Percentiles rank a stretch among this genome's conserved stretches.
Evolutionary conservation across 2,329 filamentous ascomycete genomes (phyloP).

Genomic region (Arthrobotrys entomopaga): DNA sequence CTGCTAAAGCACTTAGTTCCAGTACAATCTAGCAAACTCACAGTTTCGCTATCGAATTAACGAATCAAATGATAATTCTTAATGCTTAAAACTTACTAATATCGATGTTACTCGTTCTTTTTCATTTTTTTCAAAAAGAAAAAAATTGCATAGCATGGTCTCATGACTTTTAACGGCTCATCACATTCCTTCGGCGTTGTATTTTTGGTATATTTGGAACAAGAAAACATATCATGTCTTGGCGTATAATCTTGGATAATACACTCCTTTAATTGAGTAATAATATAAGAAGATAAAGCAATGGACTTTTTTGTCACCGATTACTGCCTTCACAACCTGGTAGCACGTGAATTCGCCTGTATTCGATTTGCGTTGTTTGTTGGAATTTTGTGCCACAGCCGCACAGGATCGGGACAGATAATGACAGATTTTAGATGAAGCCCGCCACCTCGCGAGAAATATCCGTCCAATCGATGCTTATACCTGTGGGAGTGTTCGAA

Average conservation of each 20-base stretch:
- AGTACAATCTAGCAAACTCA: not conserved
- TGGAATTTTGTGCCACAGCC: too few relatives aligned
- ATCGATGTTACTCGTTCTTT: conserved; percentile 14
- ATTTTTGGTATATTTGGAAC: conserved; percentile 1
- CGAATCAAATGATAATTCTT: conserved; percentile 3
- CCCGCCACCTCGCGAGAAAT: too few relatives aligned
- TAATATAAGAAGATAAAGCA: too few relatives aligned
- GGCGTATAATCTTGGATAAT: not conserved
- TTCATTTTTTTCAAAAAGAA: not conserved
- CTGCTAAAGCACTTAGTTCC: conserved; percentile 7
- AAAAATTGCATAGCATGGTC: conserved; percentile 27
- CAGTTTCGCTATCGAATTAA: not conserved
- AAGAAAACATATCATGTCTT: not conserved
- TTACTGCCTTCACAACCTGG: too few relatives aligned
- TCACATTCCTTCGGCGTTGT: conserved; percentile 48
- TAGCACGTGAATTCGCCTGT: too few relatives aligned
- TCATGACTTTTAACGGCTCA: conserved; percentile 19
- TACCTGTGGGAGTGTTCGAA: too few relatives aligned
- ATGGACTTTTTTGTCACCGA: too few relatives aligned
- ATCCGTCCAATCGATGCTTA: too few relatives aligned
- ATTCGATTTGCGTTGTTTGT: too few relatives aligned
- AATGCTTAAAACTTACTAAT: not conserved
- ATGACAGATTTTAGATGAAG: too few relatives aligned
- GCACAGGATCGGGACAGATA: too few relatives aligned
- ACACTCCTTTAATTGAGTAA: conserved; percentile 1